A percentile compares a stretch with the other conserved stretches of the same genome.
Conservation (phyloP, 106 monocot species). For the Apostasia shenzhenica region DNA sequence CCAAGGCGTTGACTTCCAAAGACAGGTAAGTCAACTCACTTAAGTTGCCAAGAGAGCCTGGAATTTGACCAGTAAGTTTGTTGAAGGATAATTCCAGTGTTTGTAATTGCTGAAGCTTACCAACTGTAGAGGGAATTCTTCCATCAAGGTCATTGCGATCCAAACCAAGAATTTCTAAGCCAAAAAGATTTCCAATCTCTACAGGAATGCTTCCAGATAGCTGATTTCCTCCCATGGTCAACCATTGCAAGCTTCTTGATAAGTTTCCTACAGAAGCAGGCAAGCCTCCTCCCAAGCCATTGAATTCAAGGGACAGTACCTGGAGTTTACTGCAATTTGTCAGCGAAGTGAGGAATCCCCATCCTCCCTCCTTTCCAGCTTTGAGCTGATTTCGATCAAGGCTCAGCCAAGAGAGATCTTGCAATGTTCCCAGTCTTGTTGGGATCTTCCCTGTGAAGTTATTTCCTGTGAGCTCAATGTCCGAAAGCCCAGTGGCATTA, state of each 20-base stretch:
- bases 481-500: not conserved
- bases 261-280: constrained; percentile 11
- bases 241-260: not conserved
- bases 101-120: constrained; percentile 6
- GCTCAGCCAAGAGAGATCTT: not conserved
- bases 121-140: constrained; percentile 7
- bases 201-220: constrained; percentile 14
- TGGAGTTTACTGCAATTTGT: constrained; percentile 9
- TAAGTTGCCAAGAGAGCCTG: constrained; percentile 19
- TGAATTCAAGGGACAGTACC: not conserved
- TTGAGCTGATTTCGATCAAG: constrained; percentile 4
- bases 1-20: not conserved
- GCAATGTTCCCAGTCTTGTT: not conserved
- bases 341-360: constrained; percentile 19
- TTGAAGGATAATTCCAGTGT: constrained; percentile 7
- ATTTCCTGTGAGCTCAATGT: not conserved
- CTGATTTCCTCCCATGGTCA: not conserved
- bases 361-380: constrained; percentile 1
- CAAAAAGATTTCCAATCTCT: constrained; percentile 11
- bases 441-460: constrained; percentile 7
- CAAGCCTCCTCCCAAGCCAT: not conserved
- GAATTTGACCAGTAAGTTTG: constrained; percentile 10
- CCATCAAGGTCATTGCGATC: constrained; percentile 3
- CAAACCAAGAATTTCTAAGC: not conserved
- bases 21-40: constrained; percentile 1